Percentiles rank a stretch among this genome's conserved stretches.
Evolutionary conservation across 2,329 filamentous ascomycete species (phyloP).

Genomic region (Claviceps monticola): DNA sequence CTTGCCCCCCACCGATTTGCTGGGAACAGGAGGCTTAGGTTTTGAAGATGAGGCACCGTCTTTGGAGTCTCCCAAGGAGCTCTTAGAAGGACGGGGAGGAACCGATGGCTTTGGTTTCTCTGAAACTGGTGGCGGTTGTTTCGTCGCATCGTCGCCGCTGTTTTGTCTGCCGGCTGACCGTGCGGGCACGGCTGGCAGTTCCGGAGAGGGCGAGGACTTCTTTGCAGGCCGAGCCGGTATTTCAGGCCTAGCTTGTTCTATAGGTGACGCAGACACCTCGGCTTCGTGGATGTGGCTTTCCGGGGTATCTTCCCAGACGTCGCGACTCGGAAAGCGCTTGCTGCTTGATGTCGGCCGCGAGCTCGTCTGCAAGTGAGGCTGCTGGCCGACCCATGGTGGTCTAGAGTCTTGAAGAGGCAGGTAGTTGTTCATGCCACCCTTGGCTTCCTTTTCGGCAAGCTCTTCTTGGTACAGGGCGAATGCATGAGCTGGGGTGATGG

Average conservation of each 20-base stretch:
- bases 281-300: constrained; percentile 71
- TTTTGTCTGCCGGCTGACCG: constrained; percentile 39
- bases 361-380: constrained; percentile 33
- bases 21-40: constrained; percentile 70
- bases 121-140: constrained; percentile 29
- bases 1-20: constrained; percentile 63
- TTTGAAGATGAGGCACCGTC: constrained; percentile 37
- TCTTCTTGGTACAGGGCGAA: constrained; percentile 55
- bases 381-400: constrained; percentile 31
- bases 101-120: constrained; percentile 44
- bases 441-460: constrained; percentile 42
- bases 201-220: constrained; percentile 22
- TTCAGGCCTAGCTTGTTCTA: constrained; percentile 16
- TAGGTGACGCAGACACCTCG: constrained; percentile 39
- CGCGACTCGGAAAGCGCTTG: constrained; percentile 75
- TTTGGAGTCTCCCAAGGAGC: constrained; percentile 23
- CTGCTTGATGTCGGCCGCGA: constrained; percentile 37
- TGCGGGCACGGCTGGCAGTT: constrained; percentile 33
- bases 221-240: constrained; percentile 21
- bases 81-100: constrained; percentile 49
- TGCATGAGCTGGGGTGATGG: constrained; percentile 45
- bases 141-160: constrained; percentile 22
- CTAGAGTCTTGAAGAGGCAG: constrained; percentile 18
- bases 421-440: constrained; percentile 16
- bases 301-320: constrained; percentile 90